Percentiles rank a stretch among this genome's conserved stretches.
phyloP scores from a whole-genome alignment of 345 rosid genomes.

The Eucalyptus virginea region DNA sequence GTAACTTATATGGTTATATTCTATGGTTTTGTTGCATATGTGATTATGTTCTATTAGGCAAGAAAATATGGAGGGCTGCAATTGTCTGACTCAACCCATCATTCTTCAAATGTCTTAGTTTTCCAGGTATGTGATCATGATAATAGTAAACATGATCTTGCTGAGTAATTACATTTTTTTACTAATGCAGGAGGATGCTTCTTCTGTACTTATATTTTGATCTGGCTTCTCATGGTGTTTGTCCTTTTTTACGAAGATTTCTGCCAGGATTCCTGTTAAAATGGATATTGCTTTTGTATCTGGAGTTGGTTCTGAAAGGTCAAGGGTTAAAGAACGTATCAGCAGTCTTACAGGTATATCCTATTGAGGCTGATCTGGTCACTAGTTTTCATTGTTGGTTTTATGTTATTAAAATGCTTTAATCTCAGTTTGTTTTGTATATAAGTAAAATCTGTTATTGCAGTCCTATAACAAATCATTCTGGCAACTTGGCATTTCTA shows the following conservation, averaged over 20 bases:
- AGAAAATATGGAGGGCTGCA: slow-evolving; percentile 31
- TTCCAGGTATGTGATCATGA: slow-evolving; percentile 50
- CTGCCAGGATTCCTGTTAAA: slow-evolving; percentile 50
- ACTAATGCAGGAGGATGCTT: background rate
- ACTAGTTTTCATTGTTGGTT: background rate
- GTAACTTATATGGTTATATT: background rate
- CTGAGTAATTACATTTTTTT: background rate
- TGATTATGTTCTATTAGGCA: slow-evolving; percentile 21
- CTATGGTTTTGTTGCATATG: background rate
- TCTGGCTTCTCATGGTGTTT: background rate
- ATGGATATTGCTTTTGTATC: slow-evolving; percentile 68
- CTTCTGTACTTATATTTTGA: background rate
- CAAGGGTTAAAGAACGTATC: slow-evolving; percentile 45
- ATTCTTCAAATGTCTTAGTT: slow-evolving; percentile 53
- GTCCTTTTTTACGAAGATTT: slow-evolving; percentile 32
- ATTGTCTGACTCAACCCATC: slow-evolving; percentile 51
- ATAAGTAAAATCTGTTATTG: background rate
- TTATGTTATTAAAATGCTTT: background rate
- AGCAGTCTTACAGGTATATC: slow-evolving; percentile 61
- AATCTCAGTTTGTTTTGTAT: background rate
- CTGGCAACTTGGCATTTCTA: background rate
- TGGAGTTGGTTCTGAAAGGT: slow-evolving; percentile 24
- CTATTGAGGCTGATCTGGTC: background rate
- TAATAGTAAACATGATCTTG: background rate
- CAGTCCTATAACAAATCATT: background rate